A percentile compares a stretch with the other conserved stretches of the same genome.
phyloP scores from a whole-genome alignment of 768 basidiomycete species.

The Auricularia cornea region DNA sequence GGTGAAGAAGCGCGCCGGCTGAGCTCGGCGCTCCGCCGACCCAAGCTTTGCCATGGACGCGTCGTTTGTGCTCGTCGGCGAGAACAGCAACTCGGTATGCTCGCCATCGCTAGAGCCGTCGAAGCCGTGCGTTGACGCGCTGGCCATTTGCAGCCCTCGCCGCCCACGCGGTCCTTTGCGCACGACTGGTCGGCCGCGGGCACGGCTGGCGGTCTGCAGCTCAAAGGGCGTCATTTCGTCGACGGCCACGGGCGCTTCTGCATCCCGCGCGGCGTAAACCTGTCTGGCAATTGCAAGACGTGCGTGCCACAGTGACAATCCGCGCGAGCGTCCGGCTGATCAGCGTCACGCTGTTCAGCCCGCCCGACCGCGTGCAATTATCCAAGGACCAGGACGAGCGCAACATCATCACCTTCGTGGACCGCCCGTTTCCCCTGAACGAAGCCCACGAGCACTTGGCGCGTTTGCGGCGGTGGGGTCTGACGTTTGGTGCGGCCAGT shows the following conservation, averaged over 20 bases:
- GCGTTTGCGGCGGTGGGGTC: conserved; percentile 75
- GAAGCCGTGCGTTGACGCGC: neutral
- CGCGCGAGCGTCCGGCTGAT: too few species aligned
- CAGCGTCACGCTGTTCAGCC: neutral
- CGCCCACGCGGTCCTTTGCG: conserved; percentile 37
- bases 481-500: conserved; percentile 63
- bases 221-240: conserved; percentile 72
- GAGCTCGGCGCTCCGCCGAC: neutral
- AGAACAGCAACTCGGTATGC: neutral
- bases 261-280: conserved; percentile 73
- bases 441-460: conserved; percentile 82
- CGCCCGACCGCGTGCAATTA: neutral
- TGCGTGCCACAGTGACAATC: conserved; percentile 31
- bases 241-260: conserved; percentile 77
- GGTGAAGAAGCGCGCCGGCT: neutral
- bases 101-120: too few species aligned
- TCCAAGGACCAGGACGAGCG: conserved; percentile 47
- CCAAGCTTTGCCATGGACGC: neutral
- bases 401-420: conserved; percentile 71
- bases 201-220: conserved; percentile 47
- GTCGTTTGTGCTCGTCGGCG: neutral
- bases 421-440: conserved; percentile 81
- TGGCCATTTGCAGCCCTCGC: neutral
- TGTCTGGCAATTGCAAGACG: conserved; percentile 80
- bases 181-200: conserved; percentile 62